Evolutionary conservation across 352 stramenopile genomes (phyloP).

Genomic region (Elongisporangium prolatum): DNA sequence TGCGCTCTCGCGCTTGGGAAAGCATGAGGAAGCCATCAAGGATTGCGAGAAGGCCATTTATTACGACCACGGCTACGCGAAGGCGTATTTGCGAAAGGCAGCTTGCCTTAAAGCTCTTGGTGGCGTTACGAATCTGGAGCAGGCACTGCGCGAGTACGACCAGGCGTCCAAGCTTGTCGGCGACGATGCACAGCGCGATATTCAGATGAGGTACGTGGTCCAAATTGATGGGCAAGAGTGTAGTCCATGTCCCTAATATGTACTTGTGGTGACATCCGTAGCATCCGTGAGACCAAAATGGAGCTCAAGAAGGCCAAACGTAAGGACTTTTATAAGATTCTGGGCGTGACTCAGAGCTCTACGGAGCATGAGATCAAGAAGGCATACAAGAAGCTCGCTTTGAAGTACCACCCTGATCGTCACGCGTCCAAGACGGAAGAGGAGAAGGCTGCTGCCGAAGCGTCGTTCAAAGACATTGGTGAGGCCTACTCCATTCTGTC

Average conservation of each 20-base stretch:
- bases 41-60: slow-evolving; percentile 89
- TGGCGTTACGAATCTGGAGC: slow-evolving; percentile 86
- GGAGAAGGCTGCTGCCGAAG: slow-evolving; percentile 89
- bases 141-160: slow-evolving; percentile 89
- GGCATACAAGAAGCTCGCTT: slow-evolving; percentile 92
- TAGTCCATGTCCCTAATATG: background rate
- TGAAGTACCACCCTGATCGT: slow-evolving; percentile 97
- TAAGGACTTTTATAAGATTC: slow-evolving; percentile 96
- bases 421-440: slow-evolving; percentile 88
- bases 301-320: slow-evolving; percentile 94
- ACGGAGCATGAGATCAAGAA: slow-evolving; percentile 97
- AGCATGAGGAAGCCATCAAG: slow-evolving; percentile 85
- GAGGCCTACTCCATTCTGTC: slow-evolving; percentile 96
- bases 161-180: slow-evolving; percentile 83
- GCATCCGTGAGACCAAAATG: slow-evolving; percentile 86
- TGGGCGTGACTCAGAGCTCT: slow-evolving; percentile 74
- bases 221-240: background rate
- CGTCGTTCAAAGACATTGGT: slow-evolving; percentile 94
- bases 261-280: slow-evolving; percentile 9
- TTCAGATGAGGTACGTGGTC: slow-evolving; percentile 37
- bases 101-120: slow-evolving; percentile 73
- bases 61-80: slow-evolving; percentile 90
- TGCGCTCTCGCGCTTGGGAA: slow-evolving; percentile 71
- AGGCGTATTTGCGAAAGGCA: slow-evolving; percentile 83
- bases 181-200: slow-evolving; percentile 77